Evolutionary conservation across 257 asterid genomes (phyloP), one percentile per base, ranked within the genome.

Genomic region (Coffea eugenioides): DNA sequence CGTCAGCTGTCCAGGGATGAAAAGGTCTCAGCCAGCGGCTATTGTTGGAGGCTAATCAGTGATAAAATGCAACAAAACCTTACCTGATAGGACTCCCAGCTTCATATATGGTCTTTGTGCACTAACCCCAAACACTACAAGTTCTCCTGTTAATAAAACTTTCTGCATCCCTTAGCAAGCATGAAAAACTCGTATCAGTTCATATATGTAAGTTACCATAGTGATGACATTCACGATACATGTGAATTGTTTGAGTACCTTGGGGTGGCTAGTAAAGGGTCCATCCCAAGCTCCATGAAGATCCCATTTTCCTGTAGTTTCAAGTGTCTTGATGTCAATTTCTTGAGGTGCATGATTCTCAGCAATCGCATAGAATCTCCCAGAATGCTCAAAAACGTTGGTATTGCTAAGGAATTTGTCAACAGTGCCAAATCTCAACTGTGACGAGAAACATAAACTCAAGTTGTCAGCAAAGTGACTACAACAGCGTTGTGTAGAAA

Each of bases 231-330:
- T 69, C 36, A 34, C 0, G 43, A 23, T n/a, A 18, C 20, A 43
- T 54, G 49, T 0, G 0, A 16, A 61, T 8, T 25, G 15, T 64
- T 68, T 61, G 48, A 39, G 1, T 79, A 91, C 97, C 95, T 90
- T 90, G 39, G 97, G 97, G 77, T 93, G 97, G 82, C 92, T 86
- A 51, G 92, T 89, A 77, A 90, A 93, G 9, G 95, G 92, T 85
- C 97, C 85, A 49, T 77, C 77, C 97, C 97, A 93, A 52, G 83
- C 65, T 73, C 88, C 87, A 57, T 82, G 70, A 20, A 88, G 73
- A 54, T 89, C 88, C 94, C 97, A 90, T 77, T 86, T 83, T 36
- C 78, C 88, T 48, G 67, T 52, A 43, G 94, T 90, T 82, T 88
- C 87, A 0, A 93, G 76, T 0, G 95, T 83, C 13, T 6, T 25